Evolutionary conservation across 1,284 basidiomycete genomes (phyloP).

Genomic region (Vanrija pseudolonga): DNA sequence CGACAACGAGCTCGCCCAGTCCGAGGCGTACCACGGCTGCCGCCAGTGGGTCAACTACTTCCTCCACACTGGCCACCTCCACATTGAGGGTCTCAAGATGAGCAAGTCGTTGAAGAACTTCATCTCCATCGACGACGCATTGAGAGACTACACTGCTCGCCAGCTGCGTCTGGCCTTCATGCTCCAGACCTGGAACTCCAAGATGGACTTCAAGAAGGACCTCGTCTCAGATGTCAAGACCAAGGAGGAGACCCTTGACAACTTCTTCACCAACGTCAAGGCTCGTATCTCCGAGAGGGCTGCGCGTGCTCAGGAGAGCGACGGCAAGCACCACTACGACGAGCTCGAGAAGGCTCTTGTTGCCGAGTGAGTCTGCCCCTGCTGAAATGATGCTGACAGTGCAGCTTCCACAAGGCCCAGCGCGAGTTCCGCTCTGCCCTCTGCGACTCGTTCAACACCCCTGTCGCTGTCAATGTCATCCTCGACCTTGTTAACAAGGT

Average conservation of each 20-base stretch:
- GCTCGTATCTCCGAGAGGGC: constrained; percentile 60
- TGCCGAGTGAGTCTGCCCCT: constrained; percentile 34
- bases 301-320: constrained; percentile 33
- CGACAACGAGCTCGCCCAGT: constrained; percentile 98
- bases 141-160: constrained; percentile 76
- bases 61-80: constrained; percentile 94
- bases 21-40: constrained; percentile 93
- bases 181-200: constrained; percentile 84
- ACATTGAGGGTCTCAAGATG: constrained; percentile 99
- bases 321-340: constrained; percentile 54
- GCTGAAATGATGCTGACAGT: constrained; percentile 41
- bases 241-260: constrained; percentile 84
- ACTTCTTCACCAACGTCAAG: constrained; percentile 87
- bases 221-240: constrained; percentile 79
- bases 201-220: constrained; percentile 91
- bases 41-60: constrained; percentile 98
- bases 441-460: constrained; percentile 97
- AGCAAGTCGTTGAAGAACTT: constrained; percentile 99
- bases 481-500: constrained; percentile 81
- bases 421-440: constrained; percentile 79
- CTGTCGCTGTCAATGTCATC: constrained; percentile 70
- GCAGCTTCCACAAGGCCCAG: constrained; percentile 65
- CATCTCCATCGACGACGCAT: constrained; percentile 96
- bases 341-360: constrained; percentile 64
- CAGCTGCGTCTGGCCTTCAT: constrained; percentile 94